phyloP scores from a whole-genome alignment of 805 yeast species.

The Nakazawaea populi region DNA sequence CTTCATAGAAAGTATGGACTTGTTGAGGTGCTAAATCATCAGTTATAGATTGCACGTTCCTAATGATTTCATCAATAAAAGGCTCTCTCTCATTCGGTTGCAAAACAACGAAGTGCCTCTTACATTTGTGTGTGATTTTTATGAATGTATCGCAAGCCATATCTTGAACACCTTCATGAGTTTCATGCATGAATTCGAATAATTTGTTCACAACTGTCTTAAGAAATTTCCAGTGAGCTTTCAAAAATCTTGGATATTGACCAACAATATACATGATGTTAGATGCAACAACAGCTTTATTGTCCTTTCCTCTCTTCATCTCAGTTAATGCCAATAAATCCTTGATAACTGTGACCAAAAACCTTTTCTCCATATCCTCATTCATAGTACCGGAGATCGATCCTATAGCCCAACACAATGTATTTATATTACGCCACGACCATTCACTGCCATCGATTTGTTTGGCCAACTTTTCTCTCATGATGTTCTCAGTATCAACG shows the following conservation, averaged over 20 bases:
- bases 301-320: constrained; percentile 94
- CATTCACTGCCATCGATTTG: constrained; percentile 97
- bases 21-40: constrained; percentile 95
- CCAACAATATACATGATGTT: constrained; percentile 99
- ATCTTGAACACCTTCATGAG: constrained; percentile 99
- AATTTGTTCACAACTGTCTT: constrained; percentile 93
- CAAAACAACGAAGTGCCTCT: constrained; percentile 85
- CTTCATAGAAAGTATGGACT: constrained; percentile 95
- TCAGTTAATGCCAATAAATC: constrained; percentile 89
- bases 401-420: constrained; percentile 99
- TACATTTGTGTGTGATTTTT: constrained; percentile 92
- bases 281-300: constrained; percentile 99
- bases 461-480: constrained; percentile 85
- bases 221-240: constrained; percentile 96
- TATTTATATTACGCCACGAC: constrained; percentile 98
- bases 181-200: constrained; percentile 98
- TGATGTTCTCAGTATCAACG: constrained; percentile 85
- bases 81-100: constrained; percentile 87
- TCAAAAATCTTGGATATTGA: constrained; percentile 94
- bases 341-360: constrained; percentile 87
- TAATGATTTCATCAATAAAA: constrained; percentile 83
- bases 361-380: constrained; percentile 94
- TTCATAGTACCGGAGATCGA: constrained; percentile 98
- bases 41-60: constrained; percentile 77
- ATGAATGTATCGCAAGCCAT: constrained; percentile 99